Evolutionary conservation across 176 grass and related monocot genomes (phyloP), one percentile per base, ranked within the genome.

Genomic region (Aegilops longissima): DNA sequence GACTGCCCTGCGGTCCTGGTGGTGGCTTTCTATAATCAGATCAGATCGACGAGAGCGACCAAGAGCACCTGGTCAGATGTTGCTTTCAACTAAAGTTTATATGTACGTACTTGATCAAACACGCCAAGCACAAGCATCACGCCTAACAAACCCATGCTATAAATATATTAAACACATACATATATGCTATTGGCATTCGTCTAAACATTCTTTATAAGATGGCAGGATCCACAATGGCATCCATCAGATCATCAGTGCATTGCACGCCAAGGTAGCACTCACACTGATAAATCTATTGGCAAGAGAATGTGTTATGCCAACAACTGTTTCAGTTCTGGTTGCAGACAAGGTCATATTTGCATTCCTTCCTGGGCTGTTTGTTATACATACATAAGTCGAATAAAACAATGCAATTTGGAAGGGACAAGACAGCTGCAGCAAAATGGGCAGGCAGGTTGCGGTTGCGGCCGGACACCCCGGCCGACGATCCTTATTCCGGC

Each of bases 401-500:
- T 83, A 33, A 83, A 83, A 59, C 27, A 75, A 39, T 70, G 30
- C 62, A 65, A 52, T 76, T 77, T 40, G 16, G 38, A 84, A 13
- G 23, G 18, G 14, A 5, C 35, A 6, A n/a, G 36, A 30, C 79
- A 78, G 7, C 61, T 54, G 69, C 61, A 47, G 59, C 67, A 77
- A 71, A 91, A 72, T 12, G 20, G 35, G 33, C 18, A 33, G 27
- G 25, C 17, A 70, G 62, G 0, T 52, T 44, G 39, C 70, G 51
- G 89, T 81, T 81, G 82, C 61, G 4, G 30, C 75, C 81, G 16
- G 39, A 36, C 10, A 23, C 44, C 52, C 52, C 16, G 12, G 4
- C 76, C 61, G 84, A 77, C 62, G 63, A 86, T 87, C 85, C 68
- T 91, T 87, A 87, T 91, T 87, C 77, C 76, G 18, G 76, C 70